phyloP scores from a whole-genome alignment of 345 rosid genomes.

The Aquilaria sinensis region DNA sequence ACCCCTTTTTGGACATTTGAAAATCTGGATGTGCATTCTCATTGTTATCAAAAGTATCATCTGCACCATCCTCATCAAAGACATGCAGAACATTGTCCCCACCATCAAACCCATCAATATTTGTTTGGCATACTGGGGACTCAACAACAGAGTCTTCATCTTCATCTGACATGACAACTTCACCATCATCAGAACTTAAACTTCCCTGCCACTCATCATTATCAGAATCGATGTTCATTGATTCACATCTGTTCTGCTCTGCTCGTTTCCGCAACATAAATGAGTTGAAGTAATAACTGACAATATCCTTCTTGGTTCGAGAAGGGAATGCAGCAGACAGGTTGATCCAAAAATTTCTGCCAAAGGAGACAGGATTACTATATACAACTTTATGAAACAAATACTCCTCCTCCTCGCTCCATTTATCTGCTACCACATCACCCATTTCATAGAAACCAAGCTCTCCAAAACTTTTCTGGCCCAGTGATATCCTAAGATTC shows the following conservation, averaged over 20 bases:
- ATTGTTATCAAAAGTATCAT: constrained; percentile 8
- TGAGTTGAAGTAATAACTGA: constrained; percentile 80
- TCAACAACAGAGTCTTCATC: constrained; percentile 30
- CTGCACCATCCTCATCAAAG: constrained; percentile 19
- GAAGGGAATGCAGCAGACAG: constrained; percentile 46
- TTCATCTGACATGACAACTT: constrained; percentile 8
- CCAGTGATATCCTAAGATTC: constrained; percentile 34
- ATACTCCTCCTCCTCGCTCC: constrained; percentile 68
- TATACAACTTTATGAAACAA: constrained; percentile 43
- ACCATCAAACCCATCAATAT: constrained; percentile 5
- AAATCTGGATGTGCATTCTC: neutral
- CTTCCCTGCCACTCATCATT: constrained; percentile 64
- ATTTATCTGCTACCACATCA: constrained; percentile 51
- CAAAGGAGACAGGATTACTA: constrained; percentile 49
- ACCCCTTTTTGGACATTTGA: constrained; percentile 9
- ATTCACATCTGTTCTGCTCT: constrained; percentile 58
- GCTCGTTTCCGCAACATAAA: constrained; percentile 65
- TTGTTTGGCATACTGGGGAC: constrained; percentile 20
- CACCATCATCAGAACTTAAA: constrained; percentile 20
- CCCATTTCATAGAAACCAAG: constrained; percentile 75
- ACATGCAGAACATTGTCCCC: constrained; percentile 3
- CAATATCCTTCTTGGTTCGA: constrained; percentile 47
- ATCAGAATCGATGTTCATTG: constrained; percentile 58
- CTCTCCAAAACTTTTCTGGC: constrained; percentile 36
- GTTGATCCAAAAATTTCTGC: constrained; percentile 57